Evolutionary conservation across 768 basidiomycete genomes (phyloP).

Genomic region (Mycena filopes): DNA sequence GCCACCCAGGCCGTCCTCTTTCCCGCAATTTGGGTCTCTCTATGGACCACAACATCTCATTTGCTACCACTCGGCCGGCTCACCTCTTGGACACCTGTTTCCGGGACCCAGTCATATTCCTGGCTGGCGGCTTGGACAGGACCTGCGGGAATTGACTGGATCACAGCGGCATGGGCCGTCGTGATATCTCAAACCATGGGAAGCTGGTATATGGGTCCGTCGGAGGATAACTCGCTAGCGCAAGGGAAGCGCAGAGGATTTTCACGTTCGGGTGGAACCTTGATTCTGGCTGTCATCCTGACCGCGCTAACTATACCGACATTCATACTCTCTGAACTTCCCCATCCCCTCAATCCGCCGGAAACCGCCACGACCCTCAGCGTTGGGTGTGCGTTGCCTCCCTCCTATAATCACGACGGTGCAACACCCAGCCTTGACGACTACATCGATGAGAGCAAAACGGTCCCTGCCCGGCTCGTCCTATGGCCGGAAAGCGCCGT

Average conservation of each 20-base stretch:
- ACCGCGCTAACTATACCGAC: constrained; percentile 67
- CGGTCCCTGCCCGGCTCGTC: constrained; percentile 59
- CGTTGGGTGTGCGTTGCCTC: constrained; percentile 77
- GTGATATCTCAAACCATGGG: constrained; percentile 65
- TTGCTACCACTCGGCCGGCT: constrained; percentile 72
- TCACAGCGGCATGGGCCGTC: constrained; percentile 80
- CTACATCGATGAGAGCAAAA: constrained; percentile 68
- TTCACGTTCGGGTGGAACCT: constrained; percentile 37
- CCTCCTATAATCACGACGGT: constrained; percentile 52
- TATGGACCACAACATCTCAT: constrained; percentile 65
- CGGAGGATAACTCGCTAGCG: constrained; percentile 36
- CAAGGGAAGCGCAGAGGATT: constrained; percentile 19
- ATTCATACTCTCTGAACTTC: constrained; percentile 49
- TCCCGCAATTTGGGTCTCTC: constrained; percentile 74
- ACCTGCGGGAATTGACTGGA: constrained; percentile 74
- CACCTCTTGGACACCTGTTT: constrained; percentile 74
- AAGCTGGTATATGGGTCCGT: constrained; percentile 64
- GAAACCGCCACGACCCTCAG: constrained; percentile 61
- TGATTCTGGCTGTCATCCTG: constrained; percentile 54
- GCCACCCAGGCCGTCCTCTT: constrained; percentile 67
- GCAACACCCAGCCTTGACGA: constrained; percentile 60
- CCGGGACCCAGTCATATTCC: constrained; percentile 62
- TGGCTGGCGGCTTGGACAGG: constrained; percentile 75
- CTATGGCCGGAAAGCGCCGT: constrained; percentile 89
- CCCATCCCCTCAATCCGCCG: constrained; percentile 36